A percentile compares a stretch with the other conserved stretches of the same genome.
Evolutionary conservation across 2,329 filamentous ascomycete genomes (phyloP).

Genomic region (Hypoxylon sp.): DNA sequence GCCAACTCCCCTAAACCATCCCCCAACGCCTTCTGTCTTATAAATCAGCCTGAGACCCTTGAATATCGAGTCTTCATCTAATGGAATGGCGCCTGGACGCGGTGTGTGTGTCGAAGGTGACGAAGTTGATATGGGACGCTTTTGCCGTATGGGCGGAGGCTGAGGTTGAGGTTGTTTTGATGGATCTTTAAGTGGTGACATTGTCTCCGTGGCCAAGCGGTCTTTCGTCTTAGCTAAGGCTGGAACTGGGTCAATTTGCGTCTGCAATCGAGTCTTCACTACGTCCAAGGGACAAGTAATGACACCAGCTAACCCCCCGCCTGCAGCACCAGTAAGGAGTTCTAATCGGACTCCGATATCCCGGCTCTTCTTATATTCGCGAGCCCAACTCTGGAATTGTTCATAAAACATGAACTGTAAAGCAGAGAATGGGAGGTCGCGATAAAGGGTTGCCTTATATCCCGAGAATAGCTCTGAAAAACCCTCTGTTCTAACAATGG

Average conservation of each 20-base stretch:
- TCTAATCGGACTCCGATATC: constrained; percentile 91
- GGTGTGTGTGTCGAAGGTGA: constrained; percentile 88
- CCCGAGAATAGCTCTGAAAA: constrained; percentile 90
- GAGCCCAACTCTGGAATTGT: constrained; percentile 87
- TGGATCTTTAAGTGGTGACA: constrained; percentile 47
- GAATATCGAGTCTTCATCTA: constrained; percentile 91
- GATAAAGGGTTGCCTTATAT: constrained; percentile 96
- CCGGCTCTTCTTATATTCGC: constrained; percentile 80
- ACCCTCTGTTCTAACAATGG: constrained; percentile 87
- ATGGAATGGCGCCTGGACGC: constrained; percentile 81
- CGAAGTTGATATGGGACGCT: constrained; percentile 87
- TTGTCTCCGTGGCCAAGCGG: constrained; percentile 46
- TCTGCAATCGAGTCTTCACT: constrained; percentile 96
- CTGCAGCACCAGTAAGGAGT: constrained; percentile 88
- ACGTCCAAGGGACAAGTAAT: constrained; percentile 97
- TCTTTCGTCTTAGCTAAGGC: constrained; percentile 50
- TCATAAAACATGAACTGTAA: constrained; percentile 99
- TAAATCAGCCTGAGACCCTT: constrained; percentile 91
- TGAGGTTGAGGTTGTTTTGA: constrained; percentile 51
- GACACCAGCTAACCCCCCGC: constrained; percentile 92
- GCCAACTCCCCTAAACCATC: constrained; percentile 95
- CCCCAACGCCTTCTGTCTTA: constrained; percentile 85
- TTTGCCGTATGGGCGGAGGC: constrained; percentile 64
- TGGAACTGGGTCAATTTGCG: constrained; percentile 75
- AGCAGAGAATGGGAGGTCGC: constrained; percentile 95